Evolutionary conservation across 2,329 filamentous ascomycete genomes (phyloP), one percentile per base, ranked within the genome.

Genomic region (Zymoseptoria ardabiliae): DNA sequence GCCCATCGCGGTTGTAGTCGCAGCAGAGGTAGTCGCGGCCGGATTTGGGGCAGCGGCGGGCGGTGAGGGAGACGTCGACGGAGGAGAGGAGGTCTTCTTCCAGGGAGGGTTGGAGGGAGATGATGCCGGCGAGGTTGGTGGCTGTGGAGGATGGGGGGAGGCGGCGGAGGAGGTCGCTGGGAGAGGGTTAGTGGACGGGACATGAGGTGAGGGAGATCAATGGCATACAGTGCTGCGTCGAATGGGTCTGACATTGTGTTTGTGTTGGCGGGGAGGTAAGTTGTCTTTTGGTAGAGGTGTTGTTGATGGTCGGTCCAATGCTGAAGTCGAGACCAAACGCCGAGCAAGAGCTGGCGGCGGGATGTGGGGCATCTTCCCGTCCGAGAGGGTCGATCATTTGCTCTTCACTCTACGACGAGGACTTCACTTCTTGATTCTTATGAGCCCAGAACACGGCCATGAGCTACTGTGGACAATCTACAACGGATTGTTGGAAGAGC

Each of bases 1-100:
- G 93, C 63, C 94, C 94, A 77, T 99, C 94, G 65, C 94, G 92
- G 82, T 99, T 99, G 83, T 99, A 99, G 83, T 99, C 94, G 82
- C 94, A 99, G 71, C 97, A 89, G 55, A 99, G 85, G 80, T 96
- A 99, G 78, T 97, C 94, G 68, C 93, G 89, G 69, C 91, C 91
- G 30, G 90, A 89, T 77, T 92, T 89, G 68, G 85, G 85, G 81
- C 94, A 97, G 66, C 90, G 88, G 69, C 88, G 87, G 64, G 95
- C 84, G 61, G 89, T 86, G 59, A 99, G 87, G 22, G 94, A 94
- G 76, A 97, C 93, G 77, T 99, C 94, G 69, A 99, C 94, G 22
- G 93, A 96, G 66, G 93, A 94, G 66, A 99, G 90, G 50, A 99
- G 90, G 75, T 99, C 94, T 81, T 99, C 94, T 71, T 93, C 94